These are phyloP conservation scores for Omphalotus guepiniiformis DNA, from an alignment of 768 basidiomycete species.

Conservation along the genomic window DNA sequence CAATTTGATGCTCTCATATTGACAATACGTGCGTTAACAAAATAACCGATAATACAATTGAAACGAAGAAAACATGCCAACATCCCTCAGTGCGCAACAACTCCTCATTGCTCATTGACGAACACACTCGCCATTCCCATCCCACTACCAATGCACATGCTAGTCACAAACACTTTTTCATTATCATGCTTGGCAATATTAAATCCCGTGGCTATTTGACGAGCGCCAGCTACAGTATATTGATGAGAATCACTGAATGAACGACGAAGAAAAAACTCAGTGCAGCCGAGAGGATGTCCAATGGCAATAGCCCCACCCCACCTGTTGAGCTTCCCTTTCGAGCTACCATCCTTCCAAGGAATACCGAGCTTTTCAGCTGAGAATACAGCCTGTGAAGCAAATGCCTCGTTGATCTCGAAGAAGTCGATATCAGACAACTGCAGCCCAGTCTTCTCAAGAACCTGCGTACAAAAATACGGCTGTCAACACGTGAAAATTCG, in stretches of 20 bases:
- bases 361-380: conserved; percentile 65
- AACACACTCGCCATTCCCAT: conserved; percentile 92
- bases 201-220: conserved; percentile 84
- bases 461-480: conserved; percentile 12
- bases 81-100: too few relatives aligned
- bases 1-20: too few relatives aligned
- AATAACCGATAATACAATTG: too few relatives aligned
- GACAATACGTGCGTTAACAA: too few relatives aligned
- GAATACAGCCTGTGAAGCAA: conserved; percentile 80
- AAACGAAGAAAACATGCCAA: too few relatives aligned
- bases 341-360: conserved; percentile 29
- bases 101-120: conserved; percentile 69
- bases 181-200: conserved; percentile 76
- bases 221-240: conserved; percentile 58
- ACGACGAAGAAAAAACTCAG: conserved; percentile 36
- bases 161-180: conserved; percentile 77
- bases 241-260: conserved; percentile 10
- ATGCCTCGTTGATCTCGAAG: conserved; percentile 91
- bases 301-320: conserved; percentile 88
- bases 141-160: conserved; percentile 88
- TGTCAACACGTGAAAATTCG: background rate
- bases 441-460: conserved; percentile 64
- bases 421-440: conserved; percentile 75
- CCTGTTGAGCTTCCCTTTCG: conserved; percentile 65
- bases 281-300: conserved; percentile 85